Base-by-base conservation (phyloP, 2,329 filamentous ascomycete species). In the Trichoderma sp. region DNA sequence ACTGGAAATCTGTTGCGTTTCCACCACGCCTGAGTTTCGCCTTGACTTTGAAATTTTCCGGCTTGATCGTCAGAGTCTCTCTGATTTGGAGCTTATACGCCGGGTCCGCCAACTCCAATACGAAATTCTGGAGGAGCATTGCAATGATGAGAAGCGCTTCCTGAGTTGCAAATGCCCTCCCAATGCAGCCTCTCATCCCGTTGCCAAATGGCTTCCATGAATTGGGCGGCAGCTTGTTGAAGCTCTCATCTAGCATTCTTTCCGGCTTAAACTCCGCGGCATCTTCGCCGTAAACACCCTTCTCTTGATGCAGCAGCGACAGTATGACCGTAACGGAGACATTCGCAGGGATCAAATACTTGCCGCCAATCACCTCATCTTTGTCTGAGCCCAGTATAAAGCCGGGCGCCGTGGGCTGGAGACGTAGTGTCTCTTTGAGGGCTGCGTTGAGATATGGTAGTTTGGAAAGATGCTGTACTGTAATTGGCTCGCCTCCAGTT, bases 51-150 rank as follows among this genome's bases (percentile, higher is more conserved):
- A 92, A 87, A 61, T 86, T 84, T 62, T 87, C 85, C 1, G 87
- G 87, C 75, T 89, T 89, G 73, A 88, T 81, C 0, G 87, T 89
- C n/a, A 89, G 75, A 0, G 85, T 85, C 72, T 84, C 82, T 71
- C 86, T 83, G 72, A 87, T 78, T 55, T 82, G 75, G 43, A 89
- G 77, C 66, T 83, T 74, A 72, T 90, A 90, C 66, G 75, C 80
- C 0, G 88, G 84, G 72, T 92, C 86, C 24, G 86, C 85, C 70
- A 88, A 76, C 60, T 83, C 80, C 73, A 92, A 87, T 72, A 91
- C 85, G 78, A 92, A 92, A 72, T 88, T 90, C 73, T 91, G 89
- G 65, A 92, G 79, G 14, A 92, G 74, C 72, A 89, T 83, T 0
- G 87, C 85, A 19, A 37, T n/a, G 19, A 69, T 69, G 13, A 69